Base-by-base conservation (phyloP, 768 basidiomycete species). In the Leccinum truebloodii region DNA sequence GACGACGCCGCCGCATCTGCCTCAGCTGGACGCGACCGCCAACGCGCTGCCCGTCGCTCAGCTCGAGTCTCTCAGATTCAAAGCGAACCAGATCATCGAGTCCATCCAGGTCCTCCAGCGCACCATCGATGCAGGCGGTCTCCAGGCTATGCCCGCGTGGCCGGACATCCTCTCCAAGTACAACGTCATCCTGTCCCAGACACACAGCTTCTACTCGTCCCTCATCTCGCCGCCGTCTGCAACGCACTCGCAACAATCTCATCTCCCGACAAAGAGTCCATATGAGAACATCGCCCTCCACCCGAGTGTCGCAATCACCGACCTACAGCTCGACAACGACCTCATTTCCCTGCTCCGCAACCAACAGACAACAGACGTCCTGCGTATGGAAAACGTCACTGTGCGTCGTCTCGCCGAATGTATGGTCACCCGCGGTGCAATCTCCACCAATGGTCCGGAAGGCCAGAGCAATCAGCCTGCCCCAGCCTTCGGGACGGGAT, bases 151-250 rank as follows among this genome's bases (percentile, higher is more conserved):
- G 86, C 86, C 88, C 3, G 75, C 89, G 8, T 94, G 92, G 92
- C 92, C 92, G 3, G 92, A 94, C 68, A 84, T 94, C 57, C 80
- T 94, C 57, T 86, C 88, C 14, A 93, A 92, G 78, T 94, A 93
- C 82, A 92, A 87, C 65, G 81, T 91, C 63, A 81, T 94, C 28
- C 82, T 94, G 58, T 90, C 90, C 0, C 92, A 94, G 67, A 90
- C 90, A 0, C 89, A 90, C 69, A 88, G 81, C 65, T 86, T 94
- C 66, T 88, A 87, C 49, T 84, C 80, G 55, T 83, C 86, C 0
- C 81, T 92, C 46, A 76, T 82, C 18, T 30, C 68, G 73, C 79
- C 58, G 73, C 78, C 52, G 62, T 77, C 64, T 8, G 58, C 63
- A 22, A 62, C 68, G 3, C 57, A 65, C 12, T 28, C 67, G 1